phyloP scores from a whole-genome alignment of 345 rosid species.

The Corchorus olitorius region DNA sequence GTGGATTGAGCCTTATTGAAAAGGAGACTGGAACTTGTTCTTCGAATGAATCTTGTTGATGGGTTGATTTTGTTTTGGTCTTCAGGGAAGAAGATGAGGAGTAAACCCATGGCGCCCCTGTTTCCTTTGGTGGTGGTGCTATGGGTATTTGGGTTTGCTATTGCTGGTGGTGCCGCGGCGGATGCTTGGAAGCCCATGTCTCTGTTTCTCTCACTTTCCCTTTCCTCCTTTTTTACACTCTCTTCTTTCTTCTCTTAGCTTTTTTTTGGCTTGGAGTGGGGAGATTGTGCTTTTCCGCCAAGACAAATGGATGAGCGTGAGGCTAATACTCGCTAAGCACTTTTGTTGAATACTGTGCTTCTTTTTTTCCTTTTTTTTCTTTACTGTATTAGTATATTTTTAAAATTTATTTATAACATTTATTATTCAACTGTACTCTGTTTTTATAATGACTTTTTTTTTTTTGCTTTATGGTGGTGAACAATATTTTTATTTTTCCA shows the following conservation, averaged over 20 bases:
- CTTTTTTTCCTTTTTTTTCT: background rate
- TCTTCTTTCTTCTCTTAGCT: too few species aligned
- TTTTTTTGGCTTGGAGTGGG: conserved; percentile 6
- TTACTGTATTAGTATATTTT: background rate
- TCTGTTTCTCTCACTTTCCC: background rate
- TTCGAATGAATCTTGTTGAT: conserved; percentile 25
- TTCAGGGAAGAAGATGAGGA: conserved; percentile 82
- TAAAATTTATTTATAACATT: background rate
- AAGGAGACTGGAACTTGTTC: conserved; percentile 51
- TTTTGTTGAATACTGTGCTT: conserved; percentile 1
- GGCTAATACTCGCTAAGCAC: background rate
- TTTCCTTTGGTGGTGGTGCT: background rate
- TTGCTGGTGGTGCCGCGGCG: background rate
- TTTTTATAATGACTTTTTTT: too few species aligned
- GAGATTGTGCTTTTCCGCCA: background rate
- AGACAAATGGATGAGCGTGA: background rate
- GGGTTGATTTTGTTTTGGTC: conserved; percentile 23
- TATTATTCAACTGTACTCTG: too few species aligned
- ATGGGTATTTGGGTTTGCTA: conserved; percentile 1
- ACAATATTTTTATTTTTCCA: too few species aligned
- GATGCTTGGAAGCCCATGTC: conserved; percentile 24
- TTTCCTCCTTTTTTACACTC: background rate
- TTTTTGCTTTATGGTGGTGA: too few species aligned
- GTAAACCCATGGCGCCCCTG: conserved; percentile 56
- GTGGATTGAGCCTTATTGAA: conserved; percentile 78